Evolutionary conservation across 805 yeast species (phyloP).

Genomic region (Candida maris): DNA sequence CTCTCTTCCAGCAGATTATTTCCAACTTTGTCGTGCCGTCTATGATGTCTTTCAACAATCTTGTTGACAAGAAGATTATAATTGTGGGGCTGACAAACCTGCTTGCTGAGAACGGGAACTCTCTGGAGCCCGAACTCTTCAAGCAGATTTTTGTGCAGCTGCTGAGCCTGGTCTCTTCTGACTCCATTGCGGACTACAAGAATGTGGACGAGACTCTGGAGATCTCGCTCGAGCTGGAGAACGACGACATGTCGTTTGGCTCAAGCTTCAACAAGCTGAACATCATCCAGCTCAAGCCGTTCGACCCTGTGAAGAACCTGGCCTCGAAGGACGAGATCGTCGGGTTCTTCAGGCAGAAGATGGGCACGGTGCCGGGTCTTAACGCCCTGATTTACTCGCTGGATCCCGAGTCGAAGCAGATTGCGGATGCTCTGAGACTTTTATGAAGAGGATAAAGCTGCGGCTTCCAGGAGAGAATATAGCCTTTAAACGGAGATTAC

Average conservation of each 20-base stretch:
- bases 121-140: constrained; percentile 37
- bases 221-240: constrained; percentile 58
- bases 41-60: constrained; percentile 39
- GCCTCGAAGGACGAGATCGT: constrained; percentile 28
- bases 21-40: constrained; percentile 49
- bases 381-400: constrained; percentile 11
- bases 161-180: constrained; percentile 33
- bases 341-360: constrained; percentile 31
- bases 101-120: constrained; percentile 38
- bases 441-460: constrained; percentile 2
- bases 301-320: constrained; percentile 68
- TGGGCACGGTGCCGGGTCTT: constrained; percentile 17
- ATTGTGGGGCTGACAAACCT: constrained; percentile 48
- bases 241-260: constrained; percentile 66
- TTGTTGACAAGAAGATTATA: constrained; percentile 42
- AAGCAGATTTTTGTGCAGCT: constrained; percentile 42
- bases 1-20: constrained; percentile 50
- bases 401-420: constrained; percentile 17
- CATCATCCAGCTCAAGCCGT: constrained; percentile 53
- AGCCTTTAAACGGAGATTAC: no score
- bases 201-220: constrained; percentile 39
- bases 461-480: no score
- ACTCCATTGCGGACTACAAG: constrained; percentile 33
- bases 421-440: constrained; percentile 1
- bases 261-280: constrained; percentile 75